phyloP scores from a whole-genome alignment of 306 rosid genomes.

The Vigna mungo region DNA sequence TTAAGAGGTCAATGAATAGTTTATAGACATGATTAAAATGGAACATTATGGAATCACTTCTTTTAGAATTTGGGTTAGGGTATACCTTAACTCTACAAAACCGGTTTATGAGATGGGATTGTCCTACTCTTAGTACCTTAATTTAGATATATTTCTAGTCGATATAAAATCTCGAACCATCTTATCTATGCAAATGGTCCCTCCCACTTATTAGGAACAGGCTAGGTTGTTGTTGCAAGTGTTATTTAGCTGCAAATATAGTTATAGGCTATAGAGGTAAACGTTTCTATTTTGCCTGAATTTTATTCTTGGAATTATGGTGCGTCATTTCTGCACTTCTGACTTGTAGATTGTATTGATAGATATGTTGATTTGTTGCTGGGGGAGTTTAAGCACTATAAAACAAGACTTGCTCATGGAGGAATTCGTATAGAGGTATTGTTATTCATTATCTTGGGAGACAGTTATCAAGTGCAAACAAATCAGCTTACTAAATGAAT shows the following conservation, averaged over 20 bases:
- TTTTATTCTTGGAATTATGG: conserved; percentile 6
- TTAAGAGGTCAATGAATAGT: neutral
- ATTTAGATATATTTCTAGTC: too few relatives aligned
- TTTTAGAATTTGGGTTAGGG: too few relatives aligned
- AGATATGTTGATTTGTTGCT: conserved; percentile 95
- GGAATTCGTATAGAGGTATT: conserved; percentile 95
- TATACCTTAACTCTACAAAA: too few relatives aligned
- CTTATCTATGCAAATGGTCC: neutral
- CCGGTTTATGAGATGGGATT: too few relatives aligned
- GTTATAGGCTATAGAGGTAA: neutral
- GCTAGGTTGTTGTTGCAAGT: neutral
- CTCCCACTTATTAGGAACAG: neutral
- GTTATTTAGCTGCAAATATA: neutral
- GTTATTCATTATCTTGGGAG: conserved; percentile 40
- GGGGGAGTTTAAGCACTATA: conserved; percentile 98
- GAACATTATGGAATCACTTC: neutral
- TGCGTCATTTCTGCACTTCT: conserved; percentile 41
- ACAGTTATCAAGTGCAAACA: conserved; percentile 23
- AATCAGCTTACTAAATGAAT: conserved; percentile 33
- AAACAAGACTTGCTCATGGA: conserved; percentile 90
- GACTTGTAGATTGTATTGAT: conserved; percentile 52
- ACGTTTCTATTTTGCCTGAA: neutral
- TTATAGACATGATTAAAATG: neutral
- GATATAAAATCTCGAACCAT: too few relatives aligned
- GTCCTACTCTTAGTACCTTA: too few relatives aligned